These are phyloP conservation scores for Sambucus nigra DNA, from an alignment of 129 eudicot species.

Conservation along the genomic window DNA sequence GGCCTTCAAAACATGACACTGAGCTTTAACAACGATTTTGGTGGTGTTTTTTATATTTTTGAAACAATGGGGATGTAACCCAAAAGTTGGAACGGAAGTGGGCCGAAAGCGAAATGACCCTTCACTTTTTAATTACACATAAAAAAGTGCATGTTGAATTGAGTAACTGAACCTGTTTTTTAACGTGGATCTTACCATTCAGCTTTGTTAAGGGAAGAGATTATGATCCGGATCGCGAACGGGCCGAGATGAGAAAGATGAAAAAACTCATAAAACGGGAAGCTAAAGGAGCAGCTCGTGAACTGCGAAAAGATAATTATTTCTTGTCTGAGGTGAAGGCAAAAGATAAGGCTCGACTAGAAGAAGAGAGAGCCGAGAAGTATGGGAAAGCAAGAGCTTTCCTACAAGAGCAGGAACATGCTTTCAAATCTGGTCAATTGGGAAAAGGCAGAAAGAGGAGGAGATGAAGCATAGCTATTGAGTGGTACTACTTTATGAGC, in stretches of 20 bases:
- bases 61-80: no score
- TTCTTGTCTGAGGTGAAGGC: conserved; percentile 72
- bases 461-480: conserved; percentile 21
- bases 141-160: neutral
- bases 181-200: conserved; percentile 15
- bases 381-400: conserved; percentile 70
- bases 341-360: conserved; percentile 44
- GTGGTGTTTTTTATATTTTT: no score
- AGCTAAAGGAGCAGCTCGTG: conserved; percentile 82
- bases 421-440: conserved; percentile 86
- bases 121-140: no score
- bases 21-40: no score
- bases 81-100: no score
- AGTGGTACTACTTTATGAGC: neutral
- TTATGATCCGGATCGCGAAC: conserved; percentile 91
- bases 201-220: conserved; percentile 89
- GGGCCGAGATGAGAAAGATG: conserved; percentile 66
- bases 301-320: conserved; percentile 72
- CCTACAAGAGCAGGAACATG: conserved; percentile 98
- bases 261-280: conserved; percentile 49
- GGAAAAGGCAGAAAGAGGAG: conserved; percentile 72
- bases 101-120: no score
- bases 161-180: neutral
- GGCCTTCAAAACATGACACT: no score
- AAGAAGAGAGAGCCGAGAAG: conserved; percentile 73